Evolutionary conservation across 768 basidiomycete species (phyloP).

Genomic region (Termitomyces sp.): DNA sequence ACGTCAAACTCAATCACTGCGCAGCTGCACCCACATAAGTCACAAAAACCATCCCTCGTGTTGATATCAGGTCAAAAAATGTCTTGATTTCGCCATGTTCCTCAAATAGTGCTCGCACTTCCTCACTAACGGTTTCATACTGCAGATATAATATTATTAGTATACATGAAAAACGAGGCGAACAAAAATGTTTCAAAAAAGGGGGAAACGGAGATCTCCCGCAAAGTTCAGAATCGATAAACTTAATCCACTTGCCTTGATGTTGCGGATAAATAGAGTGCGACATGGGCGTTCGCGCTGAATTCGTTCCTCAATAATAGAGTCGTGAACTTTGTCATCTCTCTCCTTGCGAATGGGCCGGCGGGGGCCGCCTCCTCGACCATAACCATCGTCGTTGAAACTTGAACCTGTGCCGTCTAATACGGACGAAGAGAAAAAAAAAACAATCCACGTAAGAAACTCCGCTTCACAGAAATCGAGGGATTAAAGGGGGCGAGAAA

Average conservation of each 20-base stretch:
- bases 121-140: constrained; percentile 88
- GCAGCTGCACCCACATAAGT: constrained; percentile 77
- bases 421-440: constrained; percentile 36
- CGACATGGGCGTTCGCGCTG: constrained; percentile 93
- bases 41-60: constrained; percentile 98
- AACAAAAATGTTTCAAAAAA: not conserved
- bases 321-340: constrained; percentile 88
- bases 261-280: constrained; percentile 95
- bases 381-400: constrained; percentile 50
- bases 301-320: constrained; percentile 91
- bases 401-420: constrained; percentile 61
- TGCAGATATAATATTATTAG: constrained; percentile 30
- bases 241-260: constrained; percentile 72
- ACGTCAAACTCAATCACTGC: constrained; percentile 14
- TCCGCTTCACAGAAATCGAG: constrained; percentile 27
- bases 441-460: constrained; percentile 42
- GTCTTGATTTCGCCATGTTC: constrained; percentile 95
- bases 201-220: not conserved
- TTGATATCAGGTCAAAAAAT: constrained; percentile 93
- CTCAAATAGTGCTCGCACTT: constrained; percentile 83
- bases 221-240: constrained; percentile 3
- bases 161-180: constrained; percentile 3
- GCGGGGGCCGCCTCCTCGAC: constrained; percentile 36
- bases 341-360: constrained; percentile 60
- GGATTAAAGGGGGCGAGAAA: constrained; percentile 33